Conservation (phyloP, 1,139 yeast species). For the Lipomyces yarrowii region DNA sequence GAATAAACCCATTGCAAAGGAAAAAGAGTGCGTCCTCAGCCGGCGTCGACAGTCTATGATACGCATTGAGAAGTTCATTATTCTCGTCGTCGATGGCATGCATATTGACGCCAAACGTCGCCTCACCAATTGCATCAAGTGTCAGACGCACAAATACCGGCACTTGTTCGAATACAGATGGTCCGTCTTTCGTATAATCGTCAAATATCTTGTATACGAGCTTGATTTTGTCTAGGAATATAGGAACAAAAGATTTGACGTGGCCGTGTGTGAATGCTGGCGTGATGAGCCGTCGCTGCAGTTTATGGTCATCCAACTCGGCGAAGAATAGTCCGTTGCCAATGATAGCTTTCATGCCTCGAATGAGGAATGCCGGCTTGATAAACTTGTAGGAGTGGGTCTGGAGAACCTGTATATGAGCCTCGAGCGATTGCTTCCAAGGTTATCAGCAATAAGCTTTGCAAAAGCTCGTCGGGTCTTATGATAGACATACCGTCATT, state of each 20-base stretch:
- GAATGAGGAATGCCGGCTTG: constrained; percentile 26
- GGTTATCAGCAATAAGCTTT: not conserved
- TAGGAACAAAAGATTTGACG: constrained; percentile 25
- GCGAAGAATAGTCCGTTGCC: constrained; percentile 31
- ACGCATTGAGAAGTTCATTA: constrained; percentile 23
- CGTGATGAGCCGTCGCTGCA: constrained; percentile 30
- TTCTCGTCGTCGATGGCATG: constrained; percentile 23
- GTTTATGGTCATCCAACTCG: constrained; percentile 33
- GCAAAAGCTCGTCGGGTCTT: not conserved
- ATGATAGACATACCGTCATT: constrained; percentile 14
- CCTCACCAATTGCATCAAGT: constrained; percentile 32
- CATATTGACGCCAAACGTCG: constrained; percentile 31
- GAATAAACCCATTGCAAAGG: constrained; percentile 15
- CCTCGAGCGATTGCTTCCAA: constrained; percentile 16
- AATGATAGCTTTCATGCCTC: constrained; percentile 25
- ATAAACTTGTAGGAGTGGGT: constrained; percentile 28
- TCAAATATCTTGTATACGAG: constrained; percentile 14
- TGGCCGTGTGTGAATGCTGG: constrained; percentile 30
- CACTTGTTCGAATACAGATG: constrained; percentile 15
- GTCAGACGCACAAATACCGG: constrained; percentile 26
- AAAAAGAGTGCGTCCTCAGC: constrained; percentile 14
- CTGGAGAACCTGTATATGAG: constrained; percentile 18
- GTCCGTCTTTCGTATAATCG: constrained; percentile 12
- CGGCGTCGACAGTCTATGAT: constrained; percentile 25
- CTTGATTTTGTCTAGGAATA: constrained; percentile 23